Evolutionary conservation across 176 grass and related monocot species (phyloP).

Genomic region (Typha latifolia): DNA sequence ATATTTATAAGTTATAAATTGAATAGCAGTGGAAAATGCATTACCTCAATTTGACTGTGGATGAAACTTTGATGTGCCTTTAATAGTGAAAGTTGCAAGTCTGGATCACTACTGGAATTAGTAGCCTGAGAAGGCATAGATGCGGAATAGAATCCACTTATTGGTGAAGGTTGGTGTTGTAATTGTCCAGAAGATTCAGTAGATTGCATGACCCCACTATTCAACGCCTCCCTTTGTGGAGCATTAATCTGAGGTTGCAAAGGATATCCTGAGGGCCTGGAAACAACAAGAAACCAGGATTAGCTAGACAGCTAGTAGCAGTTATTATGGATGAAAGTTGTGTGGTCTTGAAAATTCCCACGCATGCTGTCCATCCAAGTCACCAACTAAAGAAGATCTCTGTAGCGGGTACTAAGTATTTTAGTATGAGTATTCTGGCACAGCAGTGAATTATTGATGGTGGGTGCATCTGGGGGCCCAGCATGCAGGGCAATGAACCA

Average conservation of each 20-base stretch:
- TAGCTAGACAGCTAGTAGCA: not conserved
- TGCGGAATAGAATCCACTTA: not conserved
- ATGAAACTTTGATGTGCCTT: constrained; percentile 20
- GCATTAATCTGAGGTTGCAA: not conserved
- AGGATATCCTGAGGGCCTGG: constrained; percentile 10
- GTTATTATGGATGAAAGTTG: no score
- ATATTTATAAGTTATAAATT: not conserved
- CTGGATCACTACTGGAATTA: not conserved
- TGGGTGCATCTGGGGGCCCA: no score
- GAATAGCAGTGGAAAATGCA: not conserved
- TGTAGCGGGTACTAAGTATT: no score
- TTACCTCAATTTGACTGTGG: constrained; percentile 23
- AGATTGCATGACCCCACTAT: not conserved
- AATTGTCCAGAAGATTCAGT: constrained; percentile 1
- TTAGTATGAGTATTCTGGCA: no score
- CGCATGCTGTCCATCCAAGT: no score
- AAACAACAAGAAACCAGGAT: not conserved
- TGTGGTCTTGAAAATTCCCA: no score
- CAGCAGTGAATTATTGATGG: no score
- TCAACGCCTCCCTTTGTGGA: not conserved
- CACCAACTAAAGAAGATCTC: no score
- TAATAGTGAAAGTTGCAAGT: not conserved
- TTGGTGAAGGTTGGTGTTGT: not conserved
- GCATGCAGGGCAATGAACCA: no score
- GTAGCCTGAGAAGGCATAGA: not conserved